Evolutionary conservation across 1,284 basidiomycete species (phyloP).

Genomic region (Cutaneotrichosporon mucoides): DNA sequence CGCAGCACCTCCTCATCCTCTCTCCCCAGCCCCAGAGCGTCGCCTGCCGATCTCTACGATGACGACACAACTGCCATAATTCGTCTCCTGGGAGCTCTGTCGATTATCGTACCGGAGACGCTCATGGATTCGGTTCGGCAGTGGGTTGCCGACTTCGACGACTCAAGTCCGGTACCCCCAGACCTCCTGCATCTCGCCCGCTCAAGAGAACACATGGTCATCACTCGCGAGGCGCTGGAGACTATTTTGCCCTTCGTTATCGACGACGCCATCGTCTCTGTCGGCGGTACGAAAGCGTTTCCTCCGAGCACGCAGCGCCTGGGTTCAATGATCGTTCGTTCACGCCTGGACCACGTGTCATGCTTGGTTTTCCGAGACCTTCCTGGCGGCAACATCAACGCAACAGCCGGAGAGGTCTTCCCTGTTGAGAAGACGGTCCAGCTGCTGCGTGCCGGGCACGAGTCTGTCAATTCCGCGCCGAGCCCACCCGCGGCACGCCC

Average conservation of each 20-base stretch:
- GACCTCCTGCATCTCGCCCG: background rate
- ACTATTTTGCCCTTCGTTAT: background rate
- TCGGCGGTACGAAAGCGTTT: no score
- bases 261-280: background rate
- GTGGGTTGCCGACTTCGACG: background rate
- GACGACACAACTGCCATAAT: no score
- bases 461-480: background rate
- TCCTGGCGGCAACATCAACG: background rate
- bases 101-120: no score
- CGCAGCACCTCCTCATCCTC: no score
- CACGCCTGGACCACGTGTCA: background rate
- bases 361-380: background rate
- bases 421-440: background rate
- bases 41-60: no score
- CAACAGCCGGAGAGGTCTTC: background rate
- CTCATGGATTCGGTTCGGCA: no score
- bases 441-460: background rate
- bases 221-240: background rate
- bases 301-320: background rate
- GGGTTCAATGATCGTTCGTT: background rate
- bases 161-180: no score
- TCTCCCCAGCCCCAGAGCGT: no score
- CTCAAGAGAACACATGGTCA: background rate
- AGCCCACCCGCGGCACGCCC: no score
- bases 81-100: no score